phyloP scores from a whole-genome alignment of 2,329 filamentous ascomycete species.

The Dactylonectria macrodidyma region DNA sequence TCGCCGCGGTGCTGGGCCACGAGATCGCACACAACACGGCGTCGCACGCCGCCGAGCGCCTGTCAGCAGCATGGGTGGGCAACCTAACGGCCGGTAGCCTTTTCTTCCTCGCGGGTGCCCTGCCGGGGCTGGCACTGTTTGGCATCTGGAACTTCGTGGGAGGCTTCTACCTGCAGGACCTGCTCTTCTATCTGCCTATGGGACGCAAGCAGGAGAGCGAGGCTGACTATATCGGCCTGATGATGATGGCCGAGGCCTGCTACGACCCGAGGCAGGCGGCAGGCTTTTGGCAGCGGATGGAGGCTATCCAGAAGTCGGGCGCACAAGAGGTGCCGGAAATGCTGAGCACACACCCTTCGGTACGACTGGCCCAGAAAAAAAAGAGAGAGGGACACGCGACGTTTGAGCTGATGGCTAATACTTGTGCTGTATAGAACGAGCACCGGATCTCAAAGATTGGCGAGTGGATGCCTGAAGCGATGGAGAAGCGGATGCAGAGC shows the following conservation, averaged over 20 bases:
- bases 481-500: slow-evolving; percentile 67
- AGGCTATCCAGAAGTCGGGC: slow-evolving; percentile 57
- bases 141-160: slow-evolving; percentile 61
- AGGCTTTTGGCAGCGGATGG: slow-evolving; percentile 78
- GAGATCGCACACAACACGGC: slow-evolving; percentile 86
- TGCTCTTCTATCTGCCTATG: slow-evolving; percentile 78
- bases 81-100: slow-evolving; percentile 66
- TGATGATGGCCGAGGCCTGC: slow-evolving; percentile 88
- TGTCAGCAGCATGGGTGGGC: slow-evolving; percentile 67
- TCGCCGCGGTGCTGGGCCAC: slow-evolving; percentile 84
- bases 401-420: slow-evolving; percentile 14
- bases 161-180: slow-evolving; percentile 66
- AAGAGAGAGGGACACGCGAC: not conserved
- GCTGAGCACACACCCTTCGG: slow-evolving; percentile 83
- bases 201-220: slow-evolving; percentile 81
- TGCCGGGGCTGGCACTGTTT: slow-evolving; percentile 58
- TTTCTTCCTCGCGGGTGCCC: slow-evolving; percentile 62
- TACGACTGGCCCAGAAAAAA: slow-evolving; percentile 51
- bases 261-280: slow-evolving; percentile 79
- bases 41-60: slow-evolving; percentile 76
- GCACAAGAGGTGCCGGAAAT: slow-evolving; percentile 75
- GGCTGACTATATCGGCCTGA: slow-evolving; percentile 84
- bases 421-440: slow-evolving; percentile 61
- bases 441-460: slow-evolving; percentile 76
- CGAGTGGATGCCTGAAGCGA: slow-evolving; percentile 72